phyloP scores from a whole-genome alignment of 495 filamentous ascomycete genomes.

The Tuber umbilicatum region DNA sequence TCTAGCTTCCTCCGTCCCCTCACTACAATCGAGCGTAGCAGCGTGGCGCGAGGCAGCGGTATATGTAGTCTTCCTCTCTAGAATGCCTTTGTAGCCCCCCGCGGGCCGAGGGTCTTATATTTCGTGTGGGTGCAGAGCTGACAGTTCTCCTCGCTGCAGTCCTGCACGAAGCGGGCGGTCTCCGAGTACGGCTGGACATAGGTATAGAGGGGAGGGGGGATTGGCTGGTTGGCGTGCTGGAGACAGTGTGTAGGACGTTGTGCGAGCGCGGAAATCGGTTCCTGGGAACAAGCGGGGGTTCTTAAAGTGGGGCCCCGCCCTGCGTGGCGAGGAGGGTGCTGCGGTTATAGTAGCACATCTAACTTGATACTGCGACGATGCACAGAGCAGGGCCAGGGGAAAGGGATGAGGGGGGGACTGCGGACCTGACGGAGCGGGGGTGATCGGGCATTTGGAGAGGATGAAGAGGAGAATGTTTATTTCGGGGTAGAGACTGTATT shows the following conservation, averaged over 20 bases:
- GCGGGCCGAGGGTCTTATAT: not conserved
- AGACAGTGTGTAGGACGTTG: slow-evolving; percentile 37
- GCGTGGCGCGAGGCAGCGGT: slow-evolving; percentile 21
- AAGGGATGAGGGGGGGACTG: too few species aligned
- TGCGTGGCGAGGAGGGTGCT: slow-evolving; percentile 23
- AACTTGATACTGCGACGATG: slow-evolving; percentile 41
- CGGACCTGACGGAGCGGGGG: too few species aligned
- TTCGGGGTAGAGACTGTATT: too few species aligned
- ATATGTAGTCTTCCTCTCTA: slow-evolving; percentile 31
- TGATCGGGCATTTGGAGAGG: too few species aligned
- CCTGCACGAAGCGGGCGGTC: slow-evolving; percentile 35
- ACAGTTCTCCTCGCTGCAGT: slow-evolving; percentile 32
- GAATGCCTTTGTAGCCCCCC: slow-evolving; percentile 10
- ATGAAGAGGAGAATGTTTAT: too few species aligned
- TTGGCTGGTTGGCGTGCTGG: slow-evolving; percentile 32
- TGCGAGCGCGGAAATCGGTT: slow-evolving; percentile 30
- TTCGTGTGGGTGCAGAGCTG: slow-evolving; percentile 23
- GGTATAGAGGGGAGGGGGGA: slow-evolving; percentile 35
- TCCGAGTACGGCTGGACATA: slow-evolving; percentile 43
- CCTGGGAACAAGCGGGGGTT: slow-evolving; percentile 29
- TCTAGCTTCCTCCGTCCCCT: slow-evolving; percentile 1
- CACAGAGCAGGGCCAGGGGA: too few species aligned
- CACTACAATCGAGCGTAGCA: slow-evolving; percentile 3
- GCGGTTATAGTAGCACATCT: slow-evolving; percentile 41
- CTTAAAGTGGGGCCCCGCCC: slow-evolving; percentile 30